These are phyloP conservation scores for Cladosporium sp. DNA, from an alignment of 2,329 filamentous ascomycete species.

Conservation along the genomic window DNA sequence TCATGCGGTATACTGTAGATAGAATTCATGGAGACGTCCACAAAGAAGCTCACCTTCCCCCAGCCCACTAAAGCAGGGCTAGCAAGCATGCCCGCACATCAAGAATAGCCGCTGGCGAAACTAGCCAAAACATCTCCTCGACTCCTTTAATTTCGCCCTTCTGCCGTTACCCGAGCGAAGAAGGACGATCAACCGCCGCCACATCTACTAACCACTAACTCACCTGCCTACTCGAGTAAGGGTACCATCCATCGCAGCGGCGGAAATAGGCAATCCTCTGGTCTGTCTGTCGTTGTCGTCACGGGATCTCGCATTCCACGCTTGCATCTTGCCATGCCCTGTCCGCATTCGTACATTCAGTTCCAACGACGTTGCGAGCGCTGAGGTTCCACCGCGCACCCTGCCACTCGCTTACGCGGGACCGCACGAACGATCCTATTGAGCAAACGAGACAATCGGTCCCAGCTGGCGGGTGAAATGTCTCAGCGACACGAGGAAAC, in stretches of 20 bases:
- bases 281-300: neutral
- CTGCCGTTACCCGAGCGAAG: slow-evolving; percentile 12
- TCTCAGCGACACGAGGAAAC: neutral
- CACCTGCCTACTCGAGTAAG: slow-evolving; percentile 3
- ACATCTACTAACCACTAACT: neutral
- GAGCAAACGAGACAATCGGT: slow-evolving; percentile 1
- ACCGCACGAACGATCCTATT: neutral
- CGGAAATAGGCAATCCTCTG: neutral
- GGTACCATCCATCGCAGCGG: neutral
- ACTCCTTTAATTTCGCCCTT: slow-evolving; percentile 15
- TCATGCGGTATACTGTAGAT: neutral
- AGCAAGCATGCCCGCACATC: slow-evolving; percentile 4
- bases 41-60: slow-evolving; percentile 2
- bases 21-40: neutral
- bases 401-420: slow-evolving; percentile 8
- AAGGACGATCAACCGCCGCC: neutral
- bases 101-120: slow-evolving; percentile 12
- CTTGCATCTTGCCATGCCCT: neutral
- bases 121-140: slow-evolving; percentile 4
- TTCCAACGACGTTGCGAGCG: neutral
- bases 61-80: slow-evolving; percentile 7
- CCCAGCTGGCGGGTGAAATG: neutral
- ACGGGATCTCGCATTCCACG: slow-evolving; percentile 7
- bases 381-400: slow-evolving; percentile 3
- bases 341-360: neutral